Evolutionary conservation across 805 yeast genomes (phyloP), one percentile per base, ranked within the genome.

Genomic region (Ogataea dorogensis): DNA sequence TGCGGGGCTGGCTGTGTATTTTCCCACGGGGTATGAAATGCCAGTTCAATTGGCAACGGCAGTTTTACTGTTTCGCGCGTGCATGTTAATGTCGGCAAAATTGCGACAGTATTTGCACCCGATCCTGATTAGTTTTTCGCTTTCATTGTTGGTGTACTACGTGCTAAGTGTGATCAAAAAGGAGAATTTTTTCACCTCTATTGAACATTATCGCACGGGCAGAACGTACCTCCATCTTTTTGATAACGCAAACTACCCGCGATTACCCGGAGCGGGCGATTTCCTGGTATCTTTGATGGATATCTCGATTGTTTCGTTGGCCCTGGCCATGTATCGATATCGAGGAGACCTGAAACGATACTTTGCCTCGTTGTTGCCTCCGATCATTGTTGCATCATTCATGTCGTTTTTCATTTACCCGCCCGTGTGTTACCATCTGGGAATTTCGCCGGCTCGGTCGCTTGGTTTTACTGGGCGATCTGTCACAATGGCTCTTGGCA

Each of bases 211-310:
- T 62, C 76, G 78, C 46, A 84, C 91, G 0, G 89, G 89, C 0
- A 68, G 79, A 36, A 81, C 67, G 10, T 85, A 85, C 50, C 55
- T 80, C 28, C 61, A 70, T 38, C 64, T 85, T 17, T 81, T 82
- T 56, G 71, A 71, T 47, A 56, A 62, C 17, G 43, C 59, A 15
- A 49, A 55, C 3, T 49, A 51, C 36, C 47, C 54, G 3, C 53
- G 58, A 14, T 71, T 77, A 73, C 93, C 94, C 1, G 95, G 95
- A 0, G 85, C 89, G 10, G 95, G 95, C 2, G 94, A 85, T 53
- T 65, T 85, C 12, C 67, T 85, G 24, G 56, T 79, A 5, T 72
- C 88, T 0, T 57, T 84, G 46, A 79, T 85, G 82, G 93, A 84
- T 50, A 71, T 82, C 7, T 75, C 87, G 2, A 85, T 85, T 58